Evolutionary conservation across 768 basidiomycete genomes (phyloP).

Genomic region (Boletellus ananas): DNA sequence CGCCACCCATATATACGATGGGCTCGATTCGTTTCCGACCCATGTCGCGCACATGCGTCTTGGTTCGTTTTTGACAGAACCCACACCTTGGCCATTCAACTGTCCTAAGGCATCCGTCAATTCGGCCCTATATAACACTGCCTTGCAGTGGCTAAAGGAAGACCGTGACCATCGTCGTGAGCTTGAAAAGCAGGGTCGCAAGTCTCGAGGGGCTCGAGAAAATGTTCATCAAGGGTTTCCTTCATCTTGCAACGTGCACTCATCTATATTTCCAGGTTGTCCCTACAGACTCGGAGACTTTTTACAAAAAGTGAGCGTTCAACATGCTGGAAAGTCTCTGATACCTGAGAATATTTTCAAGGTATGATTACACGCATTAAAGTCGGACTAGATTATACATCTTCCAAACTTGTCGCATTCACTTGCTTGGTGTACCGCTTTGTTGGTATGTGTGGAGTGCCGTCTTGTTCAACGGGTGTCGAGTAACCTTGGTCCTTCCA

Average conservation of each 20-base stretch:
- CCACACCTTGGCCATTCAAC: constrained; percentile 67
- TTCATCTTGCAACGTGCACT: neutral
- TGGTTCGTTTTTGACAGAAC: constrained; percentile 65
- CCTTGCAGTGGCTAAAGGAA: constrained; percentile 82
- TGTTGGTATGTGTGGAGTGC: constrained; percentile 8
- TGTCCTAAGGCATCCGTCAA: constrained; percentile 21
- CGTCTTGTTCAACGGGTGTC: constrained; percentile 6
- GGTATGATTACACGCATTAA: constrained; percentile 49
- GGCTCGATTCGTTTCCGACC: constrained; percentile 86
- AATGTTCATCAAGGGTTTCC: constrained; percentile 39
- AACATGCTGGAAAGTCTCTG: neutral
- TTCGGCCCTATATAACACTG: constrained; percentile 58
- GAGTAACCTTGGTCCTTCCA: neutral
- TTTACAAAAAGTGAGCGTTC: constrained; percentile 71
- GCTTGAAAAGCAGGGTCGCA: constrained; percentile 55
- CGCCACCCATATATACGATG: constrained; percentile 97
- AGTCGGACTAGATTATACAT: constrained; percentile 12
- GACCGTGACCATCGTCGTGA: constrained; percentile 66
- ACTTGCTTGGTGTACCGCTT: constrained; percentile 12
- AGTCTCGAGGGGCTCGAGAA: constrained; percentile 56
- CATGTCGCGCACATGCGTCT: constrained; percentile 90
- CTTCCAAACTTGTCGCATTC: constrained; percentile 3
- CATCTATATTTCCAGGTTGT: constrained; percentile 38
- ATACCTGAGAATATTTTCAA: constrained; percentile 20
- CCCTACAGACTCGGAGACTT: constrained; percentile 76